Evolutionary conservation across 345 rosid species (phyloP).

Genomic region (Gossypium bickii): DNA sequence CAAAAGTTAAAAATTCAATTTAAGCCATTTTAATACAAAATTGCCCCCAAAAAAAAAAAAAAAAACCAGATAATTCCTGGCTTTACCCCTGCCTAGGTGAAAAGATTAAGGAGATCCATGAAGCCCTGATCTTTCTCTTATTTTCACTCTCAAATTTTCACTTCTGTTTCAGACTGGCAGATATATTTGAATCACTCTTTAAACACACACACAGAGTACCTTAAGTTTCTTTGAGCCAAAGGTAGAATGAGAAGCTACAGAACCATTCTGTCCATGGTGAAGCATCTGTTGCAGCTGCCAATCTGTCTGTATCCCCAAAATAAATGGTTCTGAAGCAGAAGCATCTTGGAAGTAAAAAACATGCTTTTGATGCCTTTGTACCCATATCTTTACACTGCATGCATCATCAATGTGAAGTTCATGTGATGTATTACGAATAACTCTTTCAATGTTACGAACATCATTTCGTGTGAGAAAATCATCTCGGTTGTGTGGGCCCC

Average conservation of each 20-base stretch:
- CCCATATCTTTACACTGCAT: slow-evolving; percentile 44
- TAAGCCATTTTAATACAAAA: too few species aligned
- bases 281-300: slow-evolving; percentile 62
- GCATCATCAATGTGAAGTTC: slow-evolving; percentile 38
- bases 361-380: slow-evolving; percentile 43
- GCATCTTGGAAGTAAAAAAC: slow-evolving; percentile 46
- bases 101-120: neutral
- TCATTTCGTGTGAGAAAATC: slow-evolving; percentile 52
- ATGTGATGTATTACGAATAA: slow-evolving; percentile 38
- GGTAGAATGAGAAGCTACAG: slow-evolving; percentile 40
- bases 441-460: slow-evolving; percentile 53
- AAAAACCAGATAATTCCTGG: too few species aligned
- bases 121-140: slow-evolving; percentile 2
- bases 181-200: neutral
- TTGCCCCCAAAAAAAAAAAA: too few species aligned
- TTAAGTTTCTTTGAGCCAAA: slow-evolving; percentile 52
- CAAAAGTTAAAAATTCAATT: too few species aligned
- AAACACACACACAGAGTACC: slow-evolving; percentile 23
- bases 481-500: slow-evolving; percentile 56
- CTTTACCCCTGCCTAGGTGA: too few species aligned
- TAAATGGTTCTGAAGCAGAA: slow-evolving; percentile 32
- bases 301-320: slow-evolving; percentile 53
- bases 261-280: slow-evolving; percentile 39
- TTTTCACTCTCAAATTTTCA: neutral
- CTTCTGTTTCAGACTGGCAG: slow-evolving; percentile 3